Percentiles rank a stretch among this genome's conserved stretches.
These are phyloP conservation scores for Melaleuca alternifolia DNA, from an alignment of 345 rosid genomes.

Conservation along the genomic window DNA sequence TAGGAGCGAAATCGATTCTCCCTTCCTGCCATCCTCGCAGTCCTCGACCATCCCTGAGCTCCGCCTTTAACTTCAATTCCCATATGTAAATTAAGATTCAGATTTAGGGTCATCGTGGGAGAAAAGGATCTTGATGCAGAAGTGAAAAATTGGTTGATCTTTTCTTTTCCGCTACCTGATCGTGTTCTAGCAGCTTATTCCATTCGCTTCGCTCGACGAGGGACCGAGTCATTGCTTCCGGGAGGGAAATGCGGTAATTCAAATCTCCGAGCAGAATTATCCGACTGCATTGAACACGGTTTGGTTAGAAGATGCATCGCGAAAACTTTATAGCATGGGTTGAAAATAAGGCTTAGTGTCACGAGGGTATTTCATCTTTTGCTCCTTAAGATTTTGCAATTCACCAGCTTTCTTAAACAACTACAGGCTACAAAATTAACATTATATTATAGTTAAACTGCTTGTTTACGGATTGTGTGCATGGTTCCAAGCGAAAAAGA, in stretches of 20 bases:
- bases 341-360: background rate
- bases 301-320: background rate
- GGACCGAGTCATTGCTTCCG: background rate
- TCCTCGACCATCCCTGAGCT: background rate
- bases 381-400: background rate
- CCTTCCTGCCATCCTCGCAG: constrained; percentile 4
- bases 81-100: background rate
- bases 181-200: background rate
- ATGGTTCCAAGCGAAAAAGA: background rate
- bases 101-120: too few species aligned
- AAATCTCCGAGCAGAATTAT: constrained; percentile 2
- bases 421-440: background rate
- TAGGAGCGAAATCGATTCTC: background rate
- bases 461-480: background rate
- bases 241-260: constrained; percentile 1
- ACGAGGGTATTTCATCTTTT: background rate
- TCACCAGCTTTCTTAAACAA: background rate
- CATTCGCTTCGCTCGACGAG: background rate
- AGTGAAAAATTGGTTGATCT: background rate
- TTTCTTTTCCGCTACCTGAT: background rate
- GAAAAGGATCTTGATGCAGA: background rate
- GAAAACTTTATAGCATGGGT: background rate
- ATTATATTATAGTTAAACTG: background rate
- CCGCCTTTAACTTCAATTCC: background rate
- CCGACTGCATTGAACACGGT: background rate